A percentile compares a stretch with the other conserved stretches of the same genome.
These are phyloP conservation scores for Diospyros lotus DNA, from an alignment of 148 eudicot species.

Conservation along the genomic window DNA sequence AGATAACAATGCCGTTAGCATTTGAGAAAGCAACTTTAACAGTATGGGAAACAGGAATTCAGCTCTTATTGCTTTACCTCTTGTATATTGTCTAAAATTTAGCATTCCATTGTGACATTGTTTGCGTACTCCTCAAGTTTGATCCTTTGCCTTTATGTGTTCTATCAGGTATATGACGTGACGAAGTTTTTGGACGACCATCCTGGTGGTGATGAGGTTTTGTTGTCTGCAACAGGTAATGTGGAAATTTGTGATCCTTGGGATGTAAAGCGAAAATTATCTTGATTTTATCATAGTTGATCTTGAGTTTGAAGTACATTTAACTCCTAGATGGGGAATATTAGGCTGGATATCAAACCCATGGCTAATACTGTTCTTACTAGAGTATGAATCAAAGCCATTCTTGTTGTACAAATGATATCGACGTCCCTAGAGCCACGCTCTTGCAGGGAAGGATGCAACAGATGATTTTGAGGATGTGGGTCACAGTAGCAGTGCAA, in stretches of 20 bases:
- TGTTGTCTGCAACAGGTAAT: constrained; percentile 76
- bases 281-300: neutral
- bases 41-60: neutral
- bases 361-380: neutral
- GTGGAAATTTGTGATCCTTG: neutral
- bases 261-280: neutral
- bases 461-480: constrained; percentile 90
- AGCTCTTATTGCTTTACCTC: neutral
- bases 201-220: constrained; percentile 93
- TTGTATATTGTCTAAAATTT: neutral
- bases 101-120: neutral
- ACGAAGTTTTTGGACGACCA: constrained; percentile 88
- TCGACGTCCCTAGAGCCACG: constrained; percentile 5
- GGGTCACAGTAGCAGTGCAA: constrained; percentile 84
- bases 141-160: neutral
- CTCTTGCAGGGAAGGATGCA: constrained; percentile 80
- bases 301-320: neutral
- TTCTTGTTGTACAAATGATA: neutral
- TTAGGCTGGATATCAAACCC: neutral
- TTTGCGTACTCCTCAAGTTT: neutral
- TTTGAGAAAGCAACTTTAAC: neutral
- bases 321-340: neutral
- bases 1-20: neutral
- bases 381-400: neutral
- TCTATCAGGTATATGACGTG: constrained; percentile 73